These are phyloP conservation scores for Chondrus crispus DNA, from an alignment of 23 red algal genomes.

Conservation along the genomic window DNA sequence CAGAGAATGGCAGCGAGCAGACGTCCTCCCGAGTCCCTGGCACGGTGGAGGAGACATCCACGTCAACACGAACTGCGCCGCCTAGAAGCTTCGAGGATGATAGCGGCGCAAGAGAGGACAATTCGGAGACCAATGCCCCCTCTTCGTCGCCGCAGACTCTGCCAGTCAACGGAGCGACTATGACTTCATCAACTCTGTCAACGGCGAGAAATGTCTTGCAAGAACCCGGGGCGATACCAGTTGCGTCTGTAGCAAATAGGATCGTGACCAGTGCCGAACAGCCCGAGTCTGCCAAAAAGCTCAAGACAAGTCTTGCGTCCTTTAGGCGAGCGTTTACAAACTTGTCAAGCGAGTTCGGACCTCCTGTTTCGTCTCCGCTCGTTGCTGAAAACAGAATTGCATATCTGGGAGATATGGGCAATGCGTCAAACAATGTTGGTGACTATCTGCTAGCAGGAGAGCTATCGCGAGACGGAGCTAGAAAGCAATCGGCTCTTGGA, in stretches of 20 bases:
- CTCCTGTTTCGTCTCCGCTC: neutral
- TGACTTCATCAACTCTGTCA: no score
- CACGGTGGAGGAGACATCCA: neutral
- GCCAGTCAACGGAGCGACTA: no score
- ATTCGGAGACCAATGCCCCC: neutral
- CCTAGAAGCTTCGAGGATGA: neutral
- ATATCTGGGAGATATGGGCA: no score
- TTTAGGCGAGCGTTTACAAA: slow-evolving; percentile 19
- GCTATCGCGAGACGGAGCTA: neutral
- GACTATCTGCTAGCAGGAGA: neutral
- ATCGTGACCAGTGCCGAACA: neutral
- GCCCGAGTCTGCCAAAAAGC: neutral
- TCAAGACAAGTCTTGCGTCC: slow-evolving; percentile 14
- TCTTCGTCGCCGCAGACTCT: neutral
- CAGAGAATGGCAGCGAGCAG: neutral
- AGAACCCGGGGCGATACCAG: no score
- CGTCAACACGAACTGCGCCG: no score
- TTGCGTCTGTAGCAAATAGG: no score
- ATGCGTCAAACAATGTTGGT: neutral
- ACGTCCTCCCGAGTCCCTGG: neutral
- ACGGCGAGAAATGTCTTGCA: neutral
- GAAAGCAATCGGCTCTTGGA: neutral
- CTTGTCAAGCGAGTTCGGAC: neutral
- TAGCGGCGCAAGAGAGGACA: neutral
- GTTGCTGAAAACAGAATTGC: neutral